These are phyloP conservation scores for Boletus rubescentipes DNA, from an alignment of 768 basidiomycete species.

Conservation along the genomic window DNA sequence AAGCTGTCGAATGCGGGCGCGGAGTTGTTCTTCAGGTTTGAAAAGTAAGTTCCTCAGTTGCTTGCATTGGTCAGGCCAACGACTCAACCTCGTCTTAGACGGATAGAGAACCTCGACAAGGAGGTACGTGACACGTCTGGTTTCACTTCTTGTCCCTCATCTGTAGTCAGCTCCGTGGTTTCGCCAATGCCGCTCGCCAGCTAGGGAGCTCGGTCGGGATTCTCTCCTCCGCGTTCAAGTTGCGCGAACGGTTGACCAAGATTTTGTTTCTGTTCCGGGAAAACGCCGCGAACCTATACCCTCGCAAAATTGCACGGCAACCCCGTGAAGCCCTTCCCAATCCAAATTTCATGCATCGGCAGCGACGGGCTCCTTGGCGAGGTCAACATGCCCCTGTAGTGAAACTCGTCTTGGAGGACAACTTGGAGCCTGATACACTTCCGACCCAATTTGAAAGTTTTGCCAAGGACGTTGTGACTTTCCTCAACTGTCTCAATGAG, in stretches of 20 bases:
- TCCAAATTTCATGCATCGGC: slow-evolving; percentile 35
- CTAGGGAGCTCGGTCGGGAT: slow-evolving; percentile 57
- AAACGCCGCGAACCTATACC: slow-evolving; percentile 57
- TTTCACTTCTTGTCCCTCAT: slow-evolving; percentile 11
- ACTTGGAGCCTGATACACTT: slow-evolving; percentile 49
- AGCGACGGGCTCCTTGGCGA: slow-evolving; percentile 33
- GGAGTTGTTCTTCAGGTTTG: slow-evolving; percentile 46
- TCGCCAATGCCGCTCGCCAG: slow-evolving; percentile 55
- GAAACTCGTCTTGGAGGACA: slow-evolving; percentile 38
- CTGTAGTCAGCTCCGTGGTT: slow-evolving; percentile 44
- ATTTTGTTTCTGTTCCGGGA: slow-evolving; percentile 52
- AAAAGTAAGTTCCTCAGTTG: slow-evolving; percentile 36
- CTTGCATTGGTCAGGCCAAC: not conserved
- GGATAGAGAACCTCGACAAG: slow-evolving; percentile 47
- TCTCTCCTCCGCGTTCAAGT: slow-evolving; percentile 51
- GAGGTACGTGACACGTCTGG: slow-evolving; percentile 33
- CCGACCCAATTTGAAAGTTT: slow-evolving; percentile 46
- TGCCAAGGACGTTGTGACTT: slow-evolving; percentile 50
- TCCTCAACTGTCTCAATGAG: slow-evolving; percentile 53
- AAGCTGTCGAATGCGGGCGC: slow-evolving; percentile 50
- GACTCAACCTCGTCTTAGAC: slow-evolving; percentile 29
- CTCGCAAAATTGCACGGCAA: slow-evolving; percentile 44
- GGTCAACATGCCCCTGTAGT: slow-evolving; percentile 36
- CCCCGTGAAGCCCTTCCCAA: slow-evolving; percentile 39
- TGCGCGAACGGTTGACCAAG: slow-evolving; percentile 51